These are phyloP conservation scores for Alternaria arbusti DNA, from an alignment of 2,329 filamentous ascomycete genomes.

Conservation along the genomic window DNA sequence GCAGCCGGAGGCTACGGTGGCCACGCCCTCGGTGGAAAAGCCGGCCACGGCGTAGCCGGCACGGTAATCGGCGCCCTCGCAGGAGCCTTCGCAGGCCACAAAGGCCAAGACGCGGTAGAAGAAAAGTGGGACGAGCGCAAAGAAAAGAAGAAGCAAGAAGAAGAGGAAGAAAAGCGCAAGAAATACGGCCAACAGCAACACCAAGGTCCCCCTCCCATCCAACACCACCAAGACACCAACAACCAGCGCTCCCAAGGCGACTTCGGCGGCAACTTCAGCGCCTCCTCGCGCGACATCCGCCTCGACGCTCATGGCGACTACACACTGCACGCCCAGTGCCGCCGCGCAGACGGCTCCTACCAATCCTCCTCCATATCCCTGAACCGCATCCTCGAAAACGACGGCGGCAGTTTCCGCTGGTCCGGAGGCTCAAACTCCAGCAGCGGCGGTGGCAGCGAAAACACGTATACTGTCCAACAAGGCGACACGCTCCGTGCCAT, in stretches of 20 bases:
- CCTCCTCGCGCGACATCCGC: conserved; percentile 30
- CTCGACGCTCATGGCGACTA: conserved; percentile 35
- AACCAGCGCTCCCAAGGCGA: conserved; percentile 19
- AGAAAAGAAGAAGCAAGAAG: conserved; percentile 33
- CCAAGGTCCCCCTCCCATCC: conserved; percentile 7
- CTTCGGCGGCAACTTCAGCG: conserved; percentile 34
- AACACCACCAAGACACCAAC: background rate
- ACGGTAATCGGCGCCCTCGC: conserved; percentile 32
- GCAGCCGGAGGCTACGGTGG: conserved; percentile 37
- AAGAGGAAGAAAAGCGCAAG: conserved; percentile 25
- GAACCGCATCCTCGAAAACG: conserved; percentile 32
- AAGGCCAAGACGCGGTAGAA: conserved; percentile 27
- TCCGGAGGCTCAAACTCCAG: conserved; percentile 17
- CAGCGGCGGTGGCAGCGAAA: conserved; percentile 8
- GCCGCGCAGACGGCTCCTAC: conserved; percentile 30
- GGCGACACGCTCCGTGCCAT: conserved; percentile 39
- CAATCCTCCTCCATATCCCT: conserved; percentile 29
- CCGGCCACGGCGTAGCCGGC: conserved; percentile 31
- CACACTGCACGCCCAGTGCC: conserved; percentile 35
- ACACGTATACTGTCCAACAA: conserved; percentile 31
- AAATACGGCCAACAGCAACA: conserved; percentile 18
- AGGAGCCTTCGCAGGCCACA: conserved; percentile 34
- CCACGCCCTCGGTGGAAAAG: conserved; percentile 32
- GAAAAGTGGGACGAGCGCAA: conserved; percentile 37
- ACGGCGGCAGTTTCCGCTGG: conserved; percentile 35